phyloP scores from a whole-genome alignment of 768 basidiomycete genomes.

The Candolleomyces efflorescens region DNA sequence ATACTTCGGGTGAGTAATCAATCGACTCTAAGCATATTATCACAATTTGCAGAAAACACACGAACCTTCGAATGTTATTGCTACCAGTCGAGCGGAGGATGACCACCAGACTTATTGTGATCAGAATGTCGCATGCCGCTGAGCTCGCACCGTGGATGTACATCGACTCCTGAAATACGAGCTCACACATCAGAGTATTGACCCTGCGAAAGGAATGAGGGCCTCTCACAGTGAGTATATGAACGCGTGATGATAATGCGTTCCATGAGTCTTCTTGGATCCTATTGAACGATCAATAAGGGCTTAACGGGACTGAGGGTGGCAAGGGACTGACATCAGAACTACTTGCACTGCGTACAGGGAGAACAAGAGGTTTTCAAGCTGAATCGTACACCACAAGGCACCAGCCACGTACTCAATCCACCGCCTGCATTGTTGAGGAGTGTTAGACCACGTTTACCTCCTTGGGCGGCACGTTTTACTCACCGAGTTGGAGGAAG shows the following conservation, averaged over 20 bases:
- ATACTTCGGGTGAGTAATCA: not conserved
- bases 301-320: not conserved
- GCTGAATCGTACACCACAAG: not conserved
- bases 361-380: not conserved
- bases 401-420: not conserved
- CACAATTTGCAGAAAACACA: not conserved
- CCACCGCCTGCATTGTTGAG: not conserved
- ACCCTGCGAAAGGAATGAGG: not conserved
- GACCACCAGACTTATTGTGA: not conserved
- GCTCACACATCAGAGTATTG: not conserved
- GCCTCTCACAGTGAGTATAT: not conserved
- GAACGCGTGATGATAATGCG: not conserved
- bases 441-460: too few relatives aligned
- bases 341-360: not conserved
- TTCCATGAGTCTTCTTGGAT: not conserved
- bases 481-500: not conserved
- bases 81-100: not conserved
- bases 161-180: not conserved
- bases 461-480: too few relatives aligned
- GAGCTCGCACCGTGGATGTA: not conserved
- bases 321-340: not conserved
- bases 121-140: slow-evolving; percentile 4
- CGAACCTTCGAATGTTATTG: not conserved
- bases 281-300: not conserved
- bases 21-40: not conserved